Evolutionary conservation across 345 rosid genomes (phyloP).

Genomic region (Ailanthus altissimus): DNA sequence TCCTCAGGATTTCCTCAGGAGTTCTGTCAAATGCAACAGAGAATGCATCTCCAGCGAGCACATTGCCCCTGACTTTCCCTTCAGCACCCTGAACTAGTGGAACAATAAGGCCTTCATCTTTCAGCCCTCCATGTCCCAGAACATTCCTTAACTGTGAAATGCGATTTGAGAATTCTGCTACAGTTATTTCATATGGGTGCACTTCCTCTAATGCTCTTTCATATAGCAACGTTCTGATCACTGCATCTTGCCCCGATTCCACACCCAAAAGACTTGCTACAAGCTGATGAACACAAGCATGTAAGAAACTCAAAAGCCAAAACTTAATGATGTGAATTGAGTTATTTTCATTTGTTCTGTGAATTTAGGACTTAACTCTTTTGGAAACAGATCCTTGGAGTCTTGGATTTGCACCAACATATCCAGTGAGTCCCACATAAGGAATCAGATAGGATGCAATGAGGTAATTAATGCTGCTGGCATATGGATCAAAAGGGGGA

Average conservation of each 20-base stretch:
- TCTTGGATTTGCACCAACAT: constrained; percentile 73
- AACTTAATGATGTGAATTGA: background rate
- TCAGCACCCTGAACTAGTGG: constrained; percentile 28
- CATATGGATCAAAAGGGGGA: constrained; percentile 83
- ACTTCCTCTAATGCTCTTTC: constrained; percentile 35
- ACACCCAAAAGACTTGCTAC: constrained; percentile 82
- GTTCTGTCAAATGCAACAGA: constrained; percentile 37
- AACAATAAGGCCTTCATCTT: constrained; percentile 50
- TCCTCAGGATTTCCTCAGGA: constrained; percentile 36
- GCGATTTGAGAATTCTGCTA: constrained; percentile 44
- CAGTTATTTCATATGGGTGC: constrained; percentile 38
- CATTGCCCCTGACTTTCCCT: constrained; percentile 36
- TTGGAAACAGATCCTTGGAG: constrained; percentile 47
- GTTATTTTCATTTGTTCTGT: background rate
- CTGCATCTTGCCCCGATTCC: constrained; percentile 83
- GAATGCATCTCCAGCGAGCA: constrained; percentile 38
- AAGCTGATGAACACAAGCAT: constrained; percentile 36
- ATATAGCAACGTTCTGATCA: constrained; percentile 60
- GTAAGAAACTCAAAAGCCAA: background rate
- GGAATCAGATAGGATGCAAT: constrained; percentile 78
- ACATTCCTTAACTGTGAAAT: constrained; percentile 36
- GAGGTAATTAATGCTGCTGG: constrained; percentile 53
- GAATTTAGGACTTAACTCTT: constrained; percentile 39
- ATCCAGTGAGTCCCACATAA: constrained; percentile 81
- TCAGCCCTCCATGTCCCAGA: constrained; percentile 31